Evolutionary conservation across 2,329 filamentous ascomycete genomes (phyloP).

Genomic region (Fulvia fulva): DNA sequence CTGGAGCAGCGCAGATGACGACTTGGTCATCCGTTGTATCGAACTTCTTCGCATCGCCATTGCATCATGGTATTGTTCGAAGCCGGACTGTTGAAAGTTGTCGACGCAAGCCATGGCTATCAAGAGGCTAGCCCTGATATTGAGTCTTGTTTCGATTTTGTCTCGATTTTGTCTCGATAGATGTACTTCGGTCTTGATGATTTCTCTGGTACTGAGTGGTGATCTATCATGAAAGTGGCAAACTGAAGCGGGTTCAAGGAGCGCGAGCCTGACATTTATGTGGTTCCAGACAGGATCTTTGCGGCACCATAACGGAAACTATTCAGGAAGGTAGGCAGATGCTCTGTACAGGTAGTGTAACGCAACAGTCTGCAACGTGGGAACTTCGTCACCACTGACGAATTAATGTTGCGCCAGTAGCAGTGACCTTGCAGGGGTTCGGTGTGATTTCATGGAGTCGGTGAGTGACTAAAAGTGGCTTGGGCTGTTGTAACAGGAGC

Average conservation of each 20-base stretch:
- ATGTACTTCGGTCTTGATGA: neutral
- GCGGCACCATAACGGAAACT: neutral
- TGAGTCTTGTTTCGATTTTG: neutral
- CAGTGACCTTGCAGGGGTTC: neutral
- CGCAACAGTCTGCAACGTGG: neutral
- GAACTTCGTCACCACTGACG: neutral
- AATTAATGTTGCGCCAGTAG: neutral
- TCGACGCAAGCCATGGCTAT: constrained; percentile 5
- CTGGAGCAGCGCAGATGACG: neutral
- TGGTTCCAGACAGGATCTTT: neutral
- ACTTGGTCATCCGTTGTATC: constrained; percentile 1
- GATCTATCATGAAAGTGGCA: no score
- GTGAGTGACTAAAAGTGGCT: neutral
- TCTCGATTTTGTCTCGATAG: neutral
- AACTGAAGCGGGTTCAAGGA: no score
- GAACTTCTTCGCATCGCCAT: neutral
- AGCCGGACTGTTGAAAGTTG: neutral
- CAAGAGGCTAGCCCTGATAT: neutral
- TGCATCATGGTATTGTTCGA: neutral
- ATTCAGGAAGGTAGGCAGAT: constrained; percentile 2
- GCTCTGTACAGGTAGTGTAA: neutral
- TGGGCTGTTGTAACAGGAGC: neutral
- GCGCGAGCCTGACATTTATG: neutral
- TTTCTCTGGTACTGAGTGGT: neutral
- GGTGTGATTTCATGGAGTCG: neutral